Conservation (phyloP, 805 yeast species). For the Ogataea parapolymorpha region DNA sequence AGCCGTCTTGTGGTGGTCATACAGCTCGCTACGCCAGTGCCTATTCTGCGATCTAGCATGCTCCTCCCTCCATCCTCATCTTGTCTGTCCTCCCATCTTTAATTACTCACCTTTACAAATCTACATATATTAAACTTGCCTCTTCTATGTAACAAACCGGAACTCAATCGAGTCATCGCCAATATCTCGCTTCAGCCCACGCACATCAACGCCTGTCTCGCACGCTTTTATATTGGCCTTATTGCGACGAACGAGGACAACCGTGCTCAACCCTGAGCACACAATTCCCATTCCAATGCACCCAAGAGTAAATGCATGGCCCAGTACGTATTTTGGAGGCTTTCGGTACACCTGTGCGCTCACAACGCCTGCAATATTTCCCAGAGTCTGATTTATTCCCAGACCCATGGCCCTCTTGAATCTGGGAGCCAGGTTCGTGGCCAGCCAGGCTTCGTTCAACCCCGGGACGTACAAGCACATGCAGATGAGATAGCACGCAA, state of each 20-base stretch:
- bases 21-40: no score
- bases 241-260: slow-evolving; percentile 6
- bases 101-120: no score
- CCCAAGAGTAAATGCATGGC: slow-evolving; percentile 41
- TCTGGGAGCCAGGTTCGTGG: slow-evolving; percentile 39
- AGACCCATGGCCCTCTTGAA: slow-evolving; percentile 42
- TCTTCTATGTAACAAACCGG: slow-evolving; percentile 4
- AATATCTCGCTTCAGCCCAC: slow-evolving; percentile 5
- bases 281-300: slow-evolving; percentile 16
- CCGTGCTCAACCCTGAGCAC: slow-evolving; percentile 1
- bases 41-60: no score
- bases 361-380: slow-evolving; percentile 44
- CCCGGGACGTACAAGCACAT: slow-evolving; percentile 36
- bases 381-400: slow-evolving; percentile 42
- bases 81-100: no score
- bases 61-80: no score
- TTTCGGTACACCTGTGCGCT: slow-evolving; percentile 42
- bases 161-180: slow-evolving; percentile 15
- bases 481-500: slow-evolving; percentile 35
- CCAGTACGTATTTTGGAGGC: slow-evolving; percentile 36
- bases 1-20: no score
- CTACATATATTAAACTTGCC: no score
- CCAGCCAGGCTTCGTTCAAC: slow-evolving; percentile 42
- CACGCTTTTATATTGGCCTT: slow-evolving; percentile 6
- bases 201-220: slow-evolving; percentile 9